Conservation (phyloP, 768 basidiomycete species). For the Krasilnikovozyma curviuscula region DNA sequence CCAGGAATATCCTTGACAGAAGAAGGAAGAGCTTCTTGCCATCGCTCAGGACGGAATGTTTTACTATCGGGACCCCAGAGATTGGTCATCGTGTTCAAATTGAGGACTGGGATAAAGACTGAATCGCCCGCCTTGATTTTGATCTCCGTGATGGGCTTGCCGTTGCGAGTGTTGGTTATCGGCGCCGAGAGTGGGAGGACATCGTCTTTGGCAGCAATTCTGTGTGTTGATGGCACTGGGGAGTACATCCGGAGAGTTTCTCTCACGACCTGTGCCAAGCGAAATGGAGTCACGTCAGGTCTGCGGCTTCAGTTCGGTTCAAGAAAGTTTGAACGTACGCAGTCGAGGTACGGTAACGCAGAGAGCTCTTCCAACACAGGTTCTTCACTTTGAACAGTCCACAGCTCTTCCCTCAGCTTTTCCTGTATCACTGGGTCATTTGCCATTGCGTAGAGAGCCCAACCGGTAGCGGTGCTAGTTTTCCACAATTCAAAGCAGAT, state of each 20-base stretch:
- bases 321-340: not conserved
- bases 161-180: constrained; percentile 1
- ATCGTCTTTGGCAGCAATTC: constrained; percentile 1
- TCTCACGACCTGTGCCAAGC: not conserved
- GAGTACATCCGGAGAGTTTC: constrained; percentile 1
- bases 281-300: too few relatives aligned
- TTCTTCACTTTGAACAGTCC: constrained; percentile 26
- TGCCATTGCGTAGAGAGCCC: constrained; percentile 58
- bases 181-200: constrained; percentile 1
- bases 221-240: not conserved
- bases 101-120: constrained; percentile 23
- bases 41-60: constrained; percentile 18
- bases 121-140: constrained; percentile 19
- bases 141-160: constrained; percentile 18
- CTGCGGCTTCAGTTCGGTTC: not conserved
- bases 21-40: constrained; percentile 7
- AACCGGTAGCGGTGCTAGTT: constrained; percentile 63
- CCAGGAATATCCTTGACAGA: constrained; percentile 17
- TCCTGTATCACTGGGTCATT: constrained; percentile 46
- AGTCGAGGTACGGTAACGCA: constrained; percentile 6
- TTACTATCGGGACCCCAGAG: constrained; percentile 24
- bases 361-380: constrained; percentile 14
- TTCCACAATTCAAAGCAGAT: too few relatives aligned
- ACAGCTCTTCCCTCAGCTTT: constrained; percentile 48
- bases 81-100: constrained; percentile 18